Base-by-base conservation (phyloP, 2,329 filamentous ascomycete species). In the Penicillium brasilianum region DNA sequence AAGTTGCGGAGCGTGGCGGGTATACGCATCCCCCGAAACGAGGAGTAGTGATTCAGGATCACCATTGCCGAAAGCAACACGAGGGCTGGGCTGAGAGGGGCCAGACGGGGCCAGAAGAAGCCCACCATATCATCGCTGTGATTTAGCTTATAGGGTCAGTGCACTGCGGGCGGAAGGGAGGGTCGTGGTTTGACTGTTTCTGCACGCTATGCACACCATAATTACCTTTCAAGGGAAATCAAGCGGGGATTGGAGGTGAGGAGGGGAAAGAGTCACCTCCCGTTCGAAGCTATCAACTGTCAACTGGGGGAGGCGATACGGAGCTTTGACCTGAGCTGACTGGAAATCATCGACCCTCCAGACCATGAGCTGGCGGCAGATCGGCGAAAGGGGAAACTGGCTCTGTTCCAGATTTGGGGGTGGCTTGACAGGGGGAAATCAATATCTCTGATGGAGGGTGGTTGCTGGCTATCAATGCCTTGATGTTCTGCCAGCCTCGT, bases 181-280 rank as follows among this genome's bases (percentile, higher is more conserved):
- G 58, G 61, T 64, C 62, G 53, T 52, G 61, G 58, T 58, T 53
- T 60, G 16, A 32, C 30, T 50, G 48, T 59, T 56, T 59, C 55
- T 60, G 58, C 54, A 57, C 58, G 41, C 36, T 49, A 68, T 69
- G 66, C 67, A 69, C 55, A 66, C 61, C 67, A 67, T 67, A 67
- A 61, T 67, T 67, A 20, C 61, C 67, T 58, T 60, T 63, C 55
- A 46, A 55, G 34, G 50, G 22, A 39, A 39, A 16, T 34, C 14
- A 32, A 48, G 44, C 28, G 48, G 16, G 37, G 8, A 7, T 20
- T 43, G 39, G 39, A 7, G 39, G 20, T 11, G 18, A 22, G 18
- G 43, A 28, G 8, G 22, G 22, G 22, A 9, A 25, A 46, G 25
- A 28, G 44, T 28, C 22, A 18, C 7, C 34, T 32, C 37, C 51